A percentile compares a stretch with the other conserved stretches of the same genome.
phyloP scores from a whole-genome alignment of 495 filamentous ascomycete species.

The Cercophora samala region DNA sequence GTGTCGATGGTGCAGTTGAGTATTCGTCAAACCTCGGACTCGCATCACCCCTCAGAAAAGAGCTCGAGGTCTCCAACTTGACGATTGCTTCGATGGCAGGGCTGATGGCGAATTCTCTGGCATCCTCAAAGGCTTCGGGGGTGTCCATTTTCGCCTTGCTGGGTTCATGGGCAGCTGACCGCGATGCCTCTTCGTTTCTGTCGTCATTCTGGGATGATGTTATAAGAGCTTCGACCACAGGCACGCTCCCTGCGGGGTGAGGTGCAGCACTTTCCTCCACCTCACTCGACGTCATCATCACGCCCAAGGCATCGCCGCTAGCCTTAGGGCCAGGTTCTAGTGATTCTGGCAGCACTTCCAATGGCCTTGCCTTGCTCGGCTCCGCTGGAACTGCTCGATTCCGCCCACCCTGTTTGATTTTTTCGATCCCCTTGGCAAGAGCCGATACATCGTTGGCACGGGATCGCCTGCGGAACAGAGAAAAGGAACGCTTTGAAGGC shows the following conservation, averaged over 20 bases:
- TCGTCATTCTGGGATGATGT: conserved; percentile 3
- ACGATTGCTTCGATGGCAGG: conserved; percentile 13
- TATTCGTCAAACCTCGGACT: conserved; percentile 27
- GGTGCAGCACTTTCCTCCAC: conserved; percentile 1
- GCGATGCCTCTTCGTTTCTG: background rate
- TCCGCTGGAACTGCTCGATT: background rate
- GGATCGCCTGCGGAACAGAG: conserved; percentile 19
- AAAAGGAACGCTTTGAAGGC: conserved; percentile 22
- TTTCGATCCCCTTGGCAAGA: conserved; percentile 20
- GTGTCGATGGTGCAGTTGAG: conserved; percentile 40
- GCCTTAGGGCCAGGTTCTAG: background rate
- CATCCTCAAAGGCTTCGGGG: conserved; percentile 24
- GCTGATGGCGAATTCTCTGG: conserved; percentile 21
- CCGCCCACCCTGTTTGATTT: background rate
- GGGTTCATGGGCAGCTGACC: background rate
- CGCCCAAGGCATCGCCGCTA: background rate
- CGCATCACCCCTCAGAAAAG: conserved; percentile 1
- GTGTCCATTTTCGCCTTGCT: conserved; percentile 27
- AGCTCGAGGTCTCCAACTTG: conserved; percentile 14
- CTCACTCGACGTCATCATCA: conserved; percentile 12
- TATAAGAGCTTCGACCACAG: background rate
- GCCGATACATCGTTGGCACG: conserved; percentile 24
- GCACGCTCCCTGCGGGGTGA: conserved; percentile 6
- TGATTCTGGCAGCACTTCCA: background rate
- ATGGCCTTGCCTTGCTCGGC: background rate